A percentile compares a stretch with the other conserved stretches of the same genome.
phyloP scores from a whole-genome alignment of 169 alveolate genomes.

The Eimeria sp. region DNA sequence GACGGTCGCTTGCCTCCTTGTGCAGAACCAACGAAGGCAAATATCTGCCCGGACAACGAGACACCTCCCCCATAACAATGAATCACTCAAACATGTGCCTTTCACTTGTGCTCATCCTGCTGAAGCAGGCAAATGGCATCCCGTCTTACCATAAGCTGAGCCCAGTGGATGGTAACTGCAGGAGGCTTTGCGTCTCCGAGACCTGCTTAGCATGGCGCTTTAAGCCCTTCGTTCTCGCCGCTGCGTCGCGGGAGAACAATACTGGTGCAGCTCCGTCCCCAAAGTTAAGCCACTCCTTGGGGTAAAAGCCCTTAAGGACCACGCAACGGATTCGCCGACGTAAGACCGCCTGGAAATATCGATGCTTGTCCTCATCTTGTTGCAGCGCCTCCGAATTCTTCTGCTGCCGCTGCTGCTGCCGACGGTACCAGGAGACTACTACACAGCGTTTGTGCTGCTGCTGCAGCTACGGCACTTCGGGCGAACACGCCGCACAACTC shows the following conservation, averaged over 20 bases:
- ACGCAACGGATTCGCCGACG: conserved; percentile 90
- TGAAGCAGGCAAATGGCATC: background rate
- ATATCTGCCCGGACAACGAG: conserved; percentile 73
- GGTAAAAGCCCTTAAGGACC: conserved; percentile 93
- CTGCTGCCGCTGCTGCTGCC: conserved; percentile 22
- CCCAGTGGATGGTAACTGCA: background rate
- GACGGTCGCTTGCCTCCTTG: conserved; percentile 92
- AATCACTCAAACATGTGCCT: background rate
- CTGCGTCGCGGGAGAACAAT: conserved; percentile 90
- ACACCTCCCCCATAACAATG: background rate
- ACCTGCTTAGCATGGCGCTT: conserved; percentile 90
- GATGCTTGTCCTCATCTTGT: conserved; percentile 65
- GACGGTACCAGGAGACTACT: background rate
- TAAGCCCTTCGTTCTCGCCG: conserved; percentile 89
- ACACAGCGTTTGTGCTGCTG: background rate
- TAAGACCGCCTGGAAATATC: conserved; percentile 74
- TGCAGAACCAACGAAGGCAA: conserved; percentile 93
- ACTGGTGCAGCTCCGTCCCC: conserved; percentile 96
- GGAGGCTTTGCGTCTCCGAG: background rate
- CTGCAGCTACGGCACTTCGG: background rate
- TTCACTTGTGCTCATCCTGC: background rate
- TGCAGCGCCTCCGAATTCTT: background rate
- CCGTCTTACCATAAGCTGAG: background rate
- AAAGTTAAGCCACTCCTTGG: conserved; percentile 95
- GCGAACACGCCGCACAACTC: background rate